Percentiles rank a stretch among this genome's conserved stretches.
Conservation (phyloP, 176 grass and related monocot species). For the Raddia distichophylla region DNA sequence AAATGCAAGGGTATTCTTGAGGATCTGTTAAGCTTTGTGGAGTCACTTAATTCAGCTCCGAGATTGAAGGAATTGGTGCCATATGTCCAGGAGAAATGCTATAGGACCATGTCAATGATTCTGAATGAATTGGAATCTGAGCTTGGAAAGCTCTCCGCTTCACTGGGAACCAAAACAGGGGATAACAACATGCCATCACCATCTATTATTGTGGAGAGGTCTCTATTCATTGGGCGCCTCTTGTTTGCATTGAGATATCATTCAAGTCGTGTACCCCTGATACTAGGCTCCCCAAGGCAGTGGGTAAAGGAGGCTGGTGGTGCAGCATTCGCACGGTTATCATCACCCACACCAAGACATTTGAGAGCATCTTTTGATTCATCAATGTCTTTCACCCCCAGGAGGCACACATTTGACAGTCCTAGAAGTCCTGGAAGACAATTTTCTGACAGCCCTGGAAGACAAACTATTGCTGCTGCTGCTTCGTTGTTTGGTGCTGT, state of each 20-base stretch:
- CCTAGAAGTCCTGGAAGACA: slow-evolving; percentile 71
- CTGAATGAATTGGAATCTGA: slow-evolving; percentile 80
- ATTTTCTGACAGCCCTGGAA: slow-evolving; percentile 65
- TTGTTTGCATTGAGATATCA: slow-evolving; percentile 91
- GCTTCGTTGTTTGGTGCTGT: slow-evolving; percentile 75
- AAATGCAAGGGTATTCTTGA: slow-evolving; percentile 95
- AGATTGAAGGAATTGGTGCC: slow-evolving; percentile 92
- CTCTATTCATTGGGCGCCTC: slow-evolving; percentile 86
- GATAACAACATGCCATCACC: slow-evolving; percentile 50
- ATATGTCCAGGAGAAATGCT: slow-evolving; percentile 92
- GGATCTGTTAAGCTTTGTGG: slow-evolving; percentile 87
- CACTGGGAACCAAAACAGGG: slow-evolving; percentile 50
- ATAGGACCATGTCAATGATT: slow-evolving; percentile 60
- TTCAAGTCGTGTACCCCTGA: slow-evolving; percentile 87
- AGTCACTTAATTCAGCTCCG: slow-evolving; percentile 81
- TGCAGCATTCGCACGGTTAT: slow-evolving; percentile 53
- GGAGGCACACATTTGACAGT: slow-evolving; percentile 74
- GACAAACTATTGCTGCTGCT: slow-evolving; percentile 85
- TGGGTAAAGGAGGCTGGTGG: slow-evolving; percentile 74
- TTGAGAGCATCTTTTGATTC: slow-evolving; percentile 57
- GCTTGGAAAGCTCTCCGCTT: slow-evolving; percentile 68
- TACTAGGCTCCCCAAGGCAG: slow-evolving; percentile 84
- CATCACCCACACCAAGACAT: slow-evolving; percentile 69
- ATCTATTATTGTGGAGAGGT: slow-evolving; percentile 77
- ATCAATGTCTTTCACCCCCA: slow-evolving; percentile 52